Conservation (phyloP, 2,329 filamentous ascomycete genomes). For the Clarireedia paspali region DNA sequence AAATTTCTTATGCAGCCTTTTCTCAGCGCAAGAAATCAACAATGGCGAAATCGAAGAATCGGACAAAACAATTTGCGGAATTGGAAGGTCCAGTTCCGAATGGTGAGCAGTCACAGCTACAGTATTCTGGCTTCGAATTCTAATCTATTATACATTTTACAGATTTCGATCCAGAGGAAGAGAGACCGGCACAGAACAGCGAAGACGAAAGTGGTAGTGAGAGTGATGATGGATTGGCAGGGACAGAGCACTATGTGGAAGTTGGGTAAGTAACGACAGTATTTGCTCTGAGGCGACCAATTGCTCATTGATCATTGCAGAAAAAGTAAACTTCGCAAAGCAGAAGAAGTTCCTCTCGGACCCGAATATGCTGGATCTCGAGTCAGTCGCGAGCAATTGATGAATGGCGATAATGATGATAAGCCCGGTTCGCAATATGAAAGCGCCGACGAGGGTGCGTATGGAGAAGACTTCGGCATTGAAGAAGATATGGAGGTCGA, state of each 20-base stretch:
- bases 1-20: slow-evolving; percentile 14
- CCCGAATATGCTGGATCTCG: slow-evolving; percentile 72
- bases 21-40: slow-evolving; percentile 9
- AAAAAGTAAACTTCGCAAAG: slow-evolving; percentile 76
- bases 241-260: slow-evolving; percentile 78
- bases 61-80: slow-evolving; percentile 54
- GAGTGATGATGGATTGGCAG: slow-evolving; percentile 47
- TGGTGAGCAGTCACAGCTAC: slow-evolving; percentile 38
- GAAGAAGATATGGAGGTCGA: slow-evolving; percentile 52
- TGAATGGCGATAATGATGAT: slow-evolving; percentile 46
- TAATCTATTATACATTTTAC: slow-evolving; percentile 11
- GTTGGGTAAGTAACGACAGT: slow-evolving; percentile 50
- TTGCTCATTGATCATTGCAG: slow-evolving; percentile 32
- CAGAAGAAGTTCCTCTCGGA: slow-evolving; percentile 61
- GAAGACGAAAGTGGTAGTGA: slow-evolving; percentile 38
- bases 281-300: neutral
- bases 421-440: slow-evolving; percentile 26
- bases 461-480: slow-evolving; percentile 48
- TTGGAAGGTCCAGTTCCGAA: slow-evolving; percentile 49
- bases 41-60: slow-evolving; percentile 43
- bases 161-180: slow-evolving; percentile 35
- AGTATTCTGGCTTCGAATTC: neutral
- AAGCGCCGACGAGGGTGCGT: slow-evolving; percentile 23
- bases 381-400: slow-evolving; percentile 62
- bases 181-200: slow-evolving; percentile 19